phyloP scores from a whole-genome alignment of 805 yeast species.

The Sugiyamaella chiloensis region DNA sequence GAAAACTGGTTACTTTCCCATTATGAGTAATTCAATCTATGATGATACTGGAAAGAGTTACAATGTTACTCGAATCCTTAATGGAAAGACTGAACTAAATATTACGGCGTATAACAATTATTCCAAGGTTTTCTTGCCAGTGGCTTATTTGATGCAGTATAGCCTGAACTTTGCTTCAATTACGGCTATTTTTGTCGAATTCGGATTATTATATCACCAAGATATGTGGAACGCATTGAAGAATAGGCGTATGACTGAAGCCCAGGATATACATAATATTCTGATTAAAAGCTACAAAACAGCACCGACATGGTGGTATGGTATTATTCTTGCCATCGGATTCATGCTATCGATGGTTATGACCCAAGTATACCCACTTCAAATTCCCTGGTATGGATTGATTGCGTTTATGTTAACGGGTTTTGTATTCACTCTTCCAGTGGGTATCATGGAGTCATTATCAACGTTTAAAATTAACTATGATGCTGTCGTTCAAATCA shows the following conservation, averaged over 20 bases:
- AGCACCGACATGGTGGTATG: constrained; percentile 35
- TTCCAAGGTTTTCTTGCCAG: constrained; percentile 17
- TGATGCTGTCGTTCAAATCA: constrained; percentile 57
- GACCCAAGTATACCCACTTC: constrained; percentile 11
- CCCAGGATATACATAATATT: constrained; percentile 17
- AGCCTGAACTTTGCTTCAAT: constrained; percentile 8
- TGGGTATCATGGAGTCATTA: constrained; percentile 11
- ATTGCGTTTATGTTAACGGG: constrained; percentile 10
- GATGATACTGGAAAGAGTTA: constrained; percentile 50
- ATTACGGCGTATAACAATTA: constrained; percentile 7
- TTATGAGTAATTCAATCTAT: constrained; percentile 51
- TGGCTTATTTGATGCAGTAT: constrained; percentile 16
- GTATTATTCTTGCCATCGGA: constrained; percentile 56
- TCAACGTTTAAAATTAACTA: constrained; percentile 7
- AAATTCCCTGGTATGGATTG: constrained; percentile 11
- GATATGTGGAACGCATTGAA: constrained; percentile 1
- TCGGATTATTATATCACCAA: background rate
- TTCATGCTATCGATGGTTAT: constrained; percentile 41
- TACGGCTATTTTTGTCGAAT: constrained; percentile 6
- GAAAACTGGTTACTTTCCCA: constrained; percentile 61
- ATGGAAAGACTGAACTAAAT: constrained; percentile 20
- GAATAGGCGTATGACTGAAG: constrained; percentile 3
- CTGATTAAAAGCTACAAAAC: constrained; percentile 48
- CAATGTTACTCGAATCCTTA: constrained; percentile 46
- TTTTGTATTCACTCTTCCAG: constrained; percentile 1